A percentile compares a stretch with the other conserved stretches of the same genome.
These are phyloP conservation scores for Suillus subluteus DNA, from an alignment of 768 basidiomycete species.

Conservation along the genomic window DNA sequence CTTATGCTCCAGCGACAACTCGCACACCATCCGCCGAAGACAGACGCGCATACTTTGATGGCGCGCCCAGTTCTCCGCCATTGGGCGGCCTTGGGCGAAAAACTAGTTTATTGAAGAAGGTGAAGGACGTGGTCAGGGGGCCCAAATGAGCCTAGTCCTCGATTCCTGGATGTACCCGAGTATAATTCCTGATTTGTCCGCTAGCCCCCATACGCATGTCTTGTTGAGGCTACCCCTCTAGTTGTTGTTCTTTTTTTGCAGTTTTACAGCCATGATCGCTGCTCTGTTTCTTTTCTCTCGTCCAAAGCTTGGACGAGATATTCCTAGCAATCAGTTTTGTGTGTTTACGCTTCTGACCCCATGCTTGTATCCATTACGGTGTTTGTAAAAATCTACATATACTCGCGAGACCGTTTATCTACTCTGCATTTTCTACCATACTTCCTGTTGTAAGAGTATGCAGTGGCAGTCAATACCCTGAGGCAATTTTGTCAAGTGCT, in stretches of 20 bases:
- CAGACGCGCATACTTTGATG: constrained; percentile 55
- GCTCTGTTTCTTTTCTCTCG: constrained; percentile 6
- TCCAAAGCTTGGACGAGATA: constrained; percentile 3
- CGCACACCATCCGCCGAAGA: constrained; percentile 35
- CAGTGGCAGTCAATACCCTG: not conserved
- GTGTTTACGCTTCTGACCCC: constrained; percentile 12
- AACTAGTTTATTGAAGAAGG: constrained; percentile 80
- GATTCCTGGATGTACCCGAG: constrained; percentile 13
- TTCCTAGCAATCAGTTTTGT: constrained; percentile 1
- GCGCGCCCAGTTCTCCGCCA: constrained; percentile 38
- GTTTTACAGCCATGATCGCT: constrained; percentile 12
- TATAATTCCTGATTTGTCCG: constrained; percentile 17
- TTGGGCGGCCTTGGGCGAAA: constrained; percentile 63
- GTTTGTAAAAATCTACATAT: constrained; percentile 35
- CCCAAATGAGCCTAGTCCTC: constrained; percentile 37
- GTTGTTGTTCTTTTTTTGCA: constrained; percentile 15
- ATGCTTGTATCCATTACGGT: constrained; percentile 37
- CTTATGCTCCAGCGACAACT: constrained; percentile 30
- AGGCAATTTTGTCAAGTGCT: not conserved
- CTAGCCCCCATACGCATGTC: constrained; percentile 1
- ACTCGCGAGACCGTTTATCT: constrained; percentile 33
- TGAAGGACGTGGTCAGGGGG: constrained; percentile 72
- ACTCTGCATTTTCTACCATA: constrained; percentile 32
- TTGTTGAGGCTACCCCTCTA: constrained; percentile 13
- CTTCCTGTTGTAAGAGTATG: constrained; percentile 12